Evolutionary conservation across 2,329 filamentous ascomycete species (phyloP).

Genomic region (Xylariaceae sp.): DNA sequence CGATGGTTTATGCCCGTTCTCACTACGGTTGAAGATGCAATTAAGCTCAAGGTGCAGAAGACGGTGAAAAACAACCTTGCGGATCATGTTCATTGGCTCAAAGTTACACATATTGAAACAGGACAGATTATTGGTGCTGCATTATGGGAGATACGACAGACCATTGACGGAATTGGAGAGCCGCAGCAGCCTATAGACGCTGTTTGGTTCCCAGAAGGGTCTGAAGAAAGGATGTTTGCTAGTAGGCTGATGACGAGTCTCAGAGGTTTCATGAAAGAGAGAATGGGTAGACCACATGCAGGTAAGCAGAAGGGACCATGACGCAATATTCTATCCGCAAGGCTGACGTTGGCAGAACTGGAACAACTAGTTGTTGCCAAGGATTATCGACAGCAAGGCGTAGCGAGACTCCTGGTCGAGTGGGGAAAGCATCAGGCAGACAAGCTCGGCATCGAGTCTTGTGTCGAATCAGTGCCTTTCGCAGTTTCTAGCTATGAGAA

Average conservation of each 20-base stretch:
- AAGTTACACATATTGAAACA: constrained; percentile 9
- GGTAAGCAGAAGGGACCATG: constrained; percentile 7
- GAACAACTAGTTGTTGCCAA: constrained; percentile 12
- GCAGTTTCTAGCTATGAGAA: constrained; percentile 11
- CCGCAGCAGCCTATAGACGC: constrained; percentile 9
- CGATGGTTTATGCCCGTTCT: constrained; percentile 17
- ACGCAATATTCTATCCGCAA: background rate
- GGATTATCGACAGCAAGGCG: constrained; percentile 6
- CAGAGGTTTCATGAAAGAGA: constrained; percentile 14
- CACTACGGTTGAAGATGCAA: constrained; percentile 10
- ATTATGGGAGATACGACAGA: constrained; percentile 10
- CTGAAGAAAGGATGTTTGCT: constrained; percentile 11
- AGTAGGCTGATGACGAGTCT: constrained; percentile 9
- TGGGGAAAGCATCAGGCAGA: constrained; percentile 12
- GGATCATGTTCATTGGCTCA: constrained; percentile 10
- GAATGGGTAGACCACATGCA: constrained; percentile 13
- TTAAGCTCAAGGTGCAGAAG: constrained; percentile 6
- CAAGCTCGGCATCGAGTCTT: constrained; percentile 9
- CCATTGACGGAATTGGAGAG: constrained; percentile 1
- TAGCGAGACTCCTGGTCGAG: constrained; percentile 3
- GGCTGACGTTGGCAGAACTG: constrained; percentile 7
- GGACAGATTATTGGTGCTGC: constrained; percentile 11
- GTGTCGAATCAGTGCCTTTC: constrained; percentile 12
- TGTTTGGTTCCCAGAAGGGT: constrained; percentile 12
- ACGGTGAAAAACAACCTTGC: constrained; percentile 5